Percentiles rank a stretch among this genome's conserved stretches.
phyloP scores from a whole-genome alignment of 2,329 filamentous ascomycete species.

The Amauroascus verrucosus region DNA sequence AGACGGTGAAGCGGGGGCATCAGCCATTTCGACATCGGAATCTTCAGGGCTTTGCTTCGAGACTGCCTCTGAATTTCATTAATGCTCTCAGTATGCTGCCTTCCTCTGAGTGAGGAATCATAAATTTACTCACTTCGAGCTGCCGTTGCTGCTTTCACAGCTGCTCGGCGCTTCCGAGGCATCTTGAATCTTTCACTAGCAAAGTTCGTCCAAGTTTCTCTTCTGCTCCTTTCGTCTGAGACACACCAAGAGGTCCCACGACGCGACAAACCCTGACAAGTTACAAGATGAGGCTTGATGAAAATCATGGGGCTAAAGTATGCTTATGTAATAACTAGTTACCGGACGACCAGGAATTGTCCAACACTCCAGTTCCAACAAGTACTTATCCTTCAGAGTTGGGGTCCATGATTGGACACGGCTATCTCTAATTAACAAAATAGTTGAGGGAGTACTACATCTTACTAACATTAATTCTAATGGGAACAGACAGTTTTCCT shows the following conservation, averaged over 20 bases:
- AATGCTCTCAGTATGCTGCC: background rate
- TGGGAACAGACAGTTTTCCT: background rate
- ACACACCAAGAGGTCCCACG: background rate
- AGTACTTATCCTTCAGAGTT: too few relatives aligned
- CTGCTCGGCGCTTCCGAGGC: conserved; percentile 38
- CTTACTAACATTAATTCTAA: background rate
- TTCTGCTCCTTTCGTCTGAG: background rate
- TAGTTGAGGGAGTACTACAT: too few relatives aligned
- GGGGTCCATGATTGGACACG: too few relatives aligned
- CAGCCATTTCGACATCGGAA: conserved; percentile 39
- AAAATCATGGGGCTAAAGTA: background rate
- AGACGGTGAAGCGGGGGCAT: conserved; percentile 27
- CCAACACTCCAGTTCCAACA: too few relatives aligned
- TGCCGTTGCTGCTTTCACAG: conserved; percentile 34
- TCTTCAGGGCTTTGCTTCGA: conserved; percentile 33
- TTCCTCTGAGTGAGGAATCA: background rate
- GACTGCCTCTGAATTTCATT: conserved; percentile 29
- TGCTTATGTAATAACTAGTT: background rate
- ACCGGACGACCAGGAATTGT: too few relatives aligned
- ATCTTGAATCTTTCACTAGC: conserved; percentile 20
- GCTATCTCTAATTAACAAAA: too few relatives aligned
- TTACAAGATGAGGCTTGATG: background rate
- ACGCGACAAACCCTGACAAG: background rate
- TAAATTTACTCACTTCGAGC: conserved; percentile 17
- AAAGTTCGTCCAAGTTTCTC: background rate